These are phyloP conservation scores for Colletotrichum sansevieriae DNA, from an alignment of 2,329 filamentous ascomycete species.

Conservation along the genomic window DNA sequence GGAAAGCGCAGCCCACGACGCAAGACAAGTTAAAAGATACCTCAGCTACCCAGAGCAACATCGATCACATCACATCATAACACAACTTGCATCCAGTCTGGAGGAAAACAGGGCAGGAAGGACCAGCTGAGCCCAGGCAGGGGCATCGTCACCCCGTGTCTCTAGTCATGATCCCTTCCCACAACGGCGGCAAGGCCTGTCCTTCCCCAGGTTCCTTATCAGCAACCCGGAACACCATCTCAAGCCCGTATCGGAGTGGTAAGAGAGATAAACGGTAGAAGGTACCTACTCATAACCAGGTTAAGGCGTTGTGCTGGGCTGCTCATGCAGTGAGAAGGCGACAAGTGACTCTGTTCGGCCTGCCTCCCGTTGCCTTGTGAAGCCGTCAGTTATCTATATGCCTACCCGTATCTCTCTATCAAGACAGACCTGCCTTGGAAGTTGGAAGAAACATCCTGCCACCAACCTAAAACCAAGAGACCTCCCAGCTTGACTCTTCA, in stretches of 20 bases:
- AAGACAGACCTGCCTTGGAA: constrained; percentile 6
- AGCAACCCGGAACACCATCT: constrained; percentile 14
- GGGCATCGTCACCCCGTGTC: constrained; percentile 9
- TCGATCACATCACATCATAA: too few relatives aligned
- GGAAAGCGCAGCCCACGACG: too few relatives aligned
- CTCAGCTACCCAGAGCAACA: too few relatives aligned
- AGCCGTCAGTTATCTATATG: constrained; percentile 6
- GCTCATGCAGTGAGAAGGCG: constrained; percentile 2
- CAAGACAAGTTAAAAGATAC: too few relatives aligned
- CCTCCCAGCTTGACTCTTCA: constrained; percentile 11
- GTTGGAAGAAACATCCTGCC: not conserved
- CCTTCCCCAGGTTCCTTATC: constrained; percentile 28
- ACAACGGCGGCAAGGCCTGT: not conserved
- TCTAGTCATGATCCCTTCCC: constrained; percentile 16
- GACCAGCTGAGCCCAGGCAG: not conserved
- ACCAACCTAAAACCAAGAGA: constrained; percentile 31
- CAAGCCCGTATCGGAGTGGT: not conserved
- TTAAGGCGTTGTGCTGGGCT: not conserved
- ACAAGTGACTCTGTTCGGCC: not conserved
- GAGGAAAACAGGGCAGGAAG: constrained; percentile 1
- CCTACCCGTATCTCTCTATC: too few relatives aligned
- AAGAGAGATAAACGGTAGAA: too few relatives aligned
- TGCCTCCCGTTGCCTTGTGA: constrained; percentile 1
- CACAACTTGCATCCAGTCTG: not conserved
- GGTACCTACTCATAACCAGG: not conserved